Base-by-base conservation (phyloP, 1,284 basidiomycete genomes). In the Sporisorium iseilematis-ciliati region DNA sequence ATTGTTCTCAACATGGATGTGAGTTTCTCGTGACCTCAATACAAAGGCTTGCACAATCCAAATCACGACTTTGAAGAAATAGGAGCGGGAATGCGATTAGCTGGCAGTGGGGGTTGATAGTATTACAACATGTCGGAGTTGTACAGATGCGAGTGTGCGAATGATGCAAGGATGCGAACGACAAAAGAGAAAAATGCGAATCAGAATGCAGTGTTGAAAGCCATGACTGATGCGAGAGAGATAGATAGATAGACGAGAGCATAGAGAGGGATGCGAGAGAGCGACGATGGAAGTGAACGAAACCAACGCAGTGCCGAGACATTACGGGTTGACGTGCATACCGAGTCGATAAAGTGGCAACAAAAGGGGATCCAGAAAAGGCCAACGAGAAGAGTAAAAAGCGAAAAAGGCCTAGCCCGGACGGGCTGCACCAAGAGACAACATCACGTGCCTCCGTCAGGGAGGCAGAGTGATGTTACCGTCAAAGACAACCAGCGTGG, bases 121-220 rank as follows among this genome's bases (percentile, higher is more conserved):
- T 58, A 69, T 57, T 66, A 70, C 66, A 75, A 66, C 72, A 75
- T 69, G 72, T 75, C 72, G 66, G 72, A 75, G 66, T 69, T 69
- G 72, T 69, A 74, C 61, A 65, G 57, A 75, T 75, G 72, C 66
- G 59, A 71, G 62, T 58, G 57, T 55, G 58, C 52, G 50, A 54
- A 46, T 38, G 50, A 33, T 26, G 60, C 59, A 54, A 59, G 56
- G 23, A 48, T 71, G 68, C 68, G 58, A 71, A 71, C 62, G 53
- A 60, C 41, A 48, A 50, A 64, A 59, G 41, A 48, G 38, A 23
- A 46, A 49, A 49, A 49, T 49, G 48, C 48, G 26, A 21, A 68
- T 68, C 68, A 69, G 56, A 65, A 66, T 72, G 69, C 69, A 66
- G 63, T 72, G 69, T 72, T 72, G 64, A 66, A 66, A 65, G 63